Base-by-base conservation (phyloP, 148 eudicot species). In the Heliosperma pusillum region DNA sequence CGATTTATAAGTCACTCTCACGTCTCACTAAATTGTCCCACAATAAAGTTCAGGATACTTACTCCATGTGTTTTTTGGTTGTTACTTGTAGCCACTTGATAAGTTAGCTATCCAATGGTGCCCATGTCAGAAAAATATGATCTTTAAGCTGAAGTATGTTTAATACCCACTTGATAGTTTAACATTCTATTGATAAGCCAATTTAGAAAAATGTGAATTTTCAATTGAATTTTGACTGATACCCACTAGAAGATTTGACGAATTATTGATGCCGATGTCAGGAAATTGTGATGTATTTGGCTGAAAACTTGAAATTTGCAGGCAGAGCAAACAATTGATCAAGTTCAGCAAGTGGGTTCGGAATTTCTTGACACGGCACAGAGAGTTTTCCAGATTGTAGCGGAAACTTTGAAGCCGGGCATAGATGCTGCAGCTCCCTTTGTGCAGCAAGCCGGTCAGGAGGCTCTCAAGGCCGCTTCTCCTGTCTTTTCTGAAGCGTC, bases 301-400 rank as follows among this genome's bases (percentile, higher is more conserved):
- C 53, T 78, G 52, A 66, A 30, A 50, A 50, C 5, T 21, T 80
- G 27, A 69, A 47, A 24, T 45, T 75, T 71, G 50, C 74, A 95
- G 98, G 96, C 89, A 77, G 99, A 95, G 79, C 84, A 90, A 63
- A 84, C 92, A 56, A 80, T 95, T 73, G 91, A 87, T 82, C 90
- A 89, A 75, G 89, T 89, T 75, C 92, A 86, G 81, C 88, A 90
- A 79, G 85, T 89, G 82, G 86, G 97, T 71, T 83, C 92, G 19
- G 86, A 72, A 63, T 53, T 88, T 60, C 66, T 89, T 36, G 96
- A 72, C 26, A 66, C 69, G 20, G 89, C 90, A 22, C 85, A 88
- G 66, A 79, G 83, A 62, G 82, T 82, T 71, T 84, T 88, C 25
- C 83, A 82, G 72, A 78, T 72, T 25, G 83, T 89, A 77, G 45